Base-by-base conservation (phyloP, 441 rosid species). In the Aquilaria agallochum region DNA sequence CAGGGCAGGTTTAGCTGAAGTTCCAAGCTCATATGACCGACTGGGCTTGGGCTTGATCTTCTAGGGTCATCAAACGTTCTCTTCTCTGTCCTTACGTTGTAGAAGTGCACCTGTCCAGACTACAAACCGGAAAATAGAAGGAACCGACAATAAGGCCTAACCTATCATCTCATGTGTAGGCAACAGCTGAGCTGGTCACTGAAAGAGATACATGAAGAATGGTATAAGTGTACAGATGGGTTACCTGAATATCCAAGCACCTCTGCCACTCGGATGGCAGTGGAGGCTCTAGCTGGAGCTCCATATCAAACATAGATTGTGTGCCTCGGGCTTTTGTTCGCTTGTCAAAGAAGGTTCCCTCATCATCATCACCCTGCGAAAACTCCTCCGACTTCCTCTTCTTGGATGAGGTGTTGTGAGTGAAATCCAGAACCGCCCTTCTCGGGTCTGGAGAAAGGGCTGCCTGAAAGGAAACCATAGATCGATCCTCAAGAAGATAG, bases 1-100 rank as follows among this genome's bases (percentile, higher is more conserved):
- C 80, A 78, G 9, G 84, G 86, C 46, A 87, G 87, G 79, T 89
- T 89, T 40, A 92, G 81, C 74, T 85, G 87, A 31, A 92, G 95
- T 69, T 92, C 92, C 68, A 92, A 73, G 80, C 95, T 87, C 77
- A 85, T 78, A 65, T 76, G 72, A 30, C 59, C 68, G 34, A 55
- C 59, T 5, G 70, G 52, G 57, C 55, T 65, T 27, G 71, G 74
- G 76, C 54, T 74, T 76, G 72, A 66, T 56, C 60, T 75, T 59
- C 94, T 68, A 45, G 86, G 92, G 70, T 83, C 91, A 45, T 57
- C 77, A 6, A 70, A 76, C 56, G 87, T 81, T 77, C 76, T 83
- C 74, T 76, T 76, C 6, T 80, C 67, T 5, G 92, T 80, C 63
- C 83, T 75, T 40, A 81, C 74, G 62, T 82, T 83, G 49, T 71